Evolutionary conservation across 1,139 yeast species (phyloP), one percentile per base, ranked within the genome.

Genomic region (Hyphopichia pseudoburtonii): DNA sequence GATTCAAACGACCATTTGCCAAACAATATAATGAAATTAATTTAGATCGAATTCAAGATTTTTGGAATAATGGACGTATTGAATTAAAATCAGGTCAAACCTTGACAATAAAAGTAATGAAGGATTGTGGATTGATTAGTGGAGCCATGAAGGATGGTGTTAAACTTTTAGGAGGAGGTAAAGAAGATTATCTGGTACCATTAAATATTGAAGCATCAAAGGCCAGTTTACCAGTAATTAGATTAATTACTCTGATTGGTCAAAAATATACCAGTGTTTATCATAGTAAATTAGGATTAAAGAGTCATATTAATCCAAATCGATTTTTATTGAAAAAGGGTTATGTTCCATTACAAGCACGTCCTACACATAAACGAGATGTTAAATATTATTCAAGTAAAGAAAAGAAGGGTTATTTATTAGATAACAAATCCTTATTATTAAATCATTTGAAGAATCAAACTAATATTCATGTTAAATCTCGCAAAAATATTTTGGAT

Each of bases 341-440:
- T 16, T 79, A 89, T 46, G 64, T 90, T 17, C 97, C 97, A 21
- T 63, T 88, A 46, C 82, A 80, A 37, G 94, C 97, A 3, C 78
- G 90, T 61, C 98, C 98, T 17, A 84, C 83, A 7, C 82, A 78
- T 49, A 79, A 87, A 62, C 83, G 87, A 65, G 89, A 85, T 53
- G 82, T 92, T 43, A 80, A 78, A 44, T 88, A 73, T 62, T 92
- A 92, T 64, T 78, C 92, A 33, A 76, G 79, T 57, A 75, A 76
- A 5, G 81, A 73, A 27, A 81, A 80, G 55, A 76, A 89, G 47
- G 97, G 98, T 3, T 90, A 87, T 56, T 66, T 90, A 51, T 62
- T 66, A 50, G 54, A 70, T 40, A 64, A 70, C 45, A 56, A 58
- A 16, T 56, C 66, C 16, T 46, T 69, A 33, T 62, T 71, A 34